These are phyloP conservation scores for Cenchrus fungigraminus DNA, from an alignment of 176 grass and related monocot genomes.

Conservation along the genomic window DNA sequence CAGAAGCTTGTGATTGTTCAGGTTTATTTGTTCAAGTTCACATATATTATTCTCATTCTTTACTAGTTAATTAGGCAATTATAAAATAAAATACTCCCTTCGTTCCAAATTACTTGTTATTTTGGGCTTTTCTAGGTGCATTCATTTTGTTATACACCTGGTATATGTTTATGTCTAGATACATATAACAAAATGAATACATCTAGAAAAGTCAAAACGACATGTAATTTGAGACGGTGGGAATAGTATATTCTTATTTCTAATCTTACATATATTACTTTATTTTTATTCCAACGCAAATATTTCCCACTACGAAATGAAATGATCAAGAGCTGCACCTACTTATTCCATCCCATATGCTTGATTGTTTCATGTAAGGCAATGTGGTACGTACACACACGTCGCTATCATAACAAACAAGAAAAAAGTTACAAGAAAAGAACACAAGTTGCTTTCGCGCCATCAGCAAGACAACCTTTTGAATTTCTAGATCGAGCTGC, in stretches of 20 bases:
- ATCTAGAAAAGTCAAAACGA: too few species aligned
- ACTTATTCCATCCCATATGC: background rate
- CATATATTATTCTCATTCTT: background rate
- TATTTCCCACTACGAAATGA: background rate
- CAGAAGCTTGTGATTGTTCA: background rate
- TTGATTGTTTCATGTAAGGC: conserved; percentile 27
- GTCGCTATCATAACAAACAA: conserved; percentile 18
- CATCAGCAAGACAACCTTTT: conserved; percentile 30
- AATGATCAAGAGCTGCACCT: background rate
- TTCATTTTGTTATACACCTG: too few species aligned
- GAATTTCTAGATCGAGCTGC: background rate
- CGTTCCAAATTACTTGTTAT: too few species aligned
- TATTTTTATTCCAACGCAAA: background rate
- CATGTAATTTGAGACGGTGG: too few species aligned
- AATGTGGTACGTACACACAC: background rate
- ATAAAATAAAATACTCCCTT: too few species aligned
- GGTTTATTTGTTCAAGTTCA: background rate
- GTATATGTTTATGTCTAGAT: background rate
- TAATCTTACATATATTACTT: background rate
- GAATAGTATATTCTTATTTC: background rate
- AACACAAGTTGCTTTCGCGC: conserved; percentile 37
- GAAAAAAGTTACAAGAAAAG: background rate
- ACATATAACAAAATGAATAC: background rate
- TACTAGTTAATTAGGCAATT: too few species aligned
- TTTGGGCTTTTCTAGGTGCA: too few species aligned